Percentiles rank a stretch among this genome's conserved stretches.
phyloP scores from a whole-genome alignment of 2,329 filamentous ascomycete genomes.

The Fusarium begoniae region DNA sequence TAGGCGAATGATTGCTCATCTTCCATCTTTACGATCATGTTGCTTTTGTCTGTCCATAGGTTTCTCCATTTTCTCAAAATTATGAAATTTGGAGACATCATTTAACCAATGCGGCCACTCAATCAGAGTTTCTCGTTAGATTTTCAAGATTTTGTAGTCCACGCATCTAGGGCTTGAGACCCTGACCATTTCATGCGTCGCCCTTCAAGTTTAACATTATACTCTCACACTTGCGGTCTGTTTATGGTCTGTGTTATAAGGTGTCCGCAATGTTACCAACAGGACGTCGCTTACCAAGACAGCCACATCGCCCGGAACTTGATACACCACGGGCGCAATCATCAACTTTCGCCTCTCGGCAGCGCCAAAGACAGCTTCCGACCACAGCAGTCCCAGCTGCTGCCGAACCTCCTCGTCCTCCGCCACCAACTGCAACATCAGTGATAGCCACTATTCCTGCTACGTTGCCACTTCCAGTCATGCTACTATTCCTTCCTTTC shows the following conservation, averaged over 20 bases:
- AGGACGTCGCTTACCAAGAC: neutral
- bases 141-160: neutral
- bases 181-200: fast-evolving
- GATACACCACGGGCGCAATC: neutral
- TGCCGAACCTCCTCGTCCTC: neutral
- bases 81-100: neutral
- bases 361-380: neutral
- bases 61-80: neutral
- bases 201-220: neutral
- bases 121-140: neutral
- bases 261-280: neutral
- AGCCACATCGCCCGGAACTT: too few relatives aligned
- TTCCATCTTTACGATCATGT: neutral
- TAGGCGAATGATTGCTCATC: fast-evolving
- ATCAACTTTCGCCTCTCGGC: neutral
- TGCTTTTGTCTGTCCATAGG: neutral
- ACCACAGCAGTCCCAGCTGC: fast-evolving
- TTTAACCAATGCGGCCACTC: neutral
- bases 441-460: neutral
- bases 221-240: neutral
- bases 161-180: neutral
- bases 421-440: too few relatives aligned
- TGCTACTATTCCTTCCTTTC: neutral
- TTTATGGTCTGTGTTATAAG: neutral
- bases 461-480: fast-evolving